These are phyloP conservation scores for Phialemonium atrogriseum DNA, from an alignment of 2,329 filamentous ascomycete genomes.

Conservation along the genomic window DNA sequence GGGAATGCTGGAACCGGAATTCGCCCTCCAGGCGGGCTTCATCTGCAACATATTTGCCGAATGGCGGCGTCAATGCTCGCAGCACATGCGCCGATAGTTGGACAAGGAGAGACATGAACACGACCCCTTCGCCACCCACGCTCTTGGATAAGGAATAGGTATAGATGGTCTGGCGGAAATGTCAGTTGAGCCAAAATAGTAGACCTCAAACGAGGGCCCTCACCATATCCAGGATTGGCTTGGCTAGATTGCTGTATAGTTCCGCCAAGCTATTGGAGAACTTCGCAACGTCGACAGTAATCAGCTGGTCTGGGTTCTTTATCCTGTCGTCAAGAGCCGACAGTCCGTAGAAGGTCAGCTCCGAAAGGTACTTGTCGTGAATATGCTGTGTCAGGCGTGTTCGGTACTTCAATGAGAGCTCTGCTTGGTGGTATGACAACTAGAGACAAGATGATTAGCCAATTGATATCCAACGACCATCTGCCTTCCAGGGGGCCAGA, in stretches of 20 bases:
- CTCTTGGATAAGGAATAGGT: slow-evolving; percentile 89
- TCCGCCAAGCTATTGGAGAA: slow-evolving; percentile 95
- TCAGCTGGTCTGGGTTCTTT: slow-evolving; percentile 96
- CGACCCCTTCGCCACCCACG: slow-evolving; percentile 91
- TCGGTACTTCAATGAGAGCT: slow-evolving; percentile 85
- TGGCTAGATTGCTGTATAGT: slow-evolving; percentile 92
- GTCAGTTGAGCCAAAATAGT: no score
- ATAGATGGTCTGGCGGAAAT: slow-evolving; percentile 59
- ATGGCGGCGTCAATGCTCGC: slow-evolving; percentile 89
- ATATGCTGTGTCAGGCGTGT: slow-evolving; percentile 90
- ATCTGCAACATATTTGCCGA: slow-evolving; percentile 95
- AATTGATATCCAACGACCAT: slow-evolving; percentile 3
- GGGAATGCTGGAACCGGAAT: slow-evolving; percentile 89
- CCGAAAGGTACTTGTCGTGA: slow-evolving; percentile 91
- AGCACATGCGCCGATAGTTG: slow-evolving; percentile 89
- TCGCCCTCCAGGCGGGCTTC: slow-evolving; percentile 92
- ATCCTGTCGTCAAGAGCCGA: slow-evolving; percentile 93
- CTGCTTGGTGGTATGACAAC: slow-evolving; percentile 95
- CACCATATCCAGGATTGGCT: slow-evolving; percentile 88
- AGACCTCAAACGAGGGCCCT: no score
- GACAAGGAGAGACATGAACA: slow-evolving; percentile 90
- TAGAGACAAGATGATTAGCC: slow-evolving; percentile 24
- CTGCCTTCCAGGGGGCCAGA: no score
- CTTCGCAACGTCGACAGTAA: slow-evolving; percentile 91
- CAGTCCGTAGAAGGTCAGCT: slow-evolving; percentile 96